These are phyloP conservation scores for Uncinocarpus reesii DNA, from an alignment of 2,329 filamentous ascomycete genomes.

Conservation along the genomic window DNA sequence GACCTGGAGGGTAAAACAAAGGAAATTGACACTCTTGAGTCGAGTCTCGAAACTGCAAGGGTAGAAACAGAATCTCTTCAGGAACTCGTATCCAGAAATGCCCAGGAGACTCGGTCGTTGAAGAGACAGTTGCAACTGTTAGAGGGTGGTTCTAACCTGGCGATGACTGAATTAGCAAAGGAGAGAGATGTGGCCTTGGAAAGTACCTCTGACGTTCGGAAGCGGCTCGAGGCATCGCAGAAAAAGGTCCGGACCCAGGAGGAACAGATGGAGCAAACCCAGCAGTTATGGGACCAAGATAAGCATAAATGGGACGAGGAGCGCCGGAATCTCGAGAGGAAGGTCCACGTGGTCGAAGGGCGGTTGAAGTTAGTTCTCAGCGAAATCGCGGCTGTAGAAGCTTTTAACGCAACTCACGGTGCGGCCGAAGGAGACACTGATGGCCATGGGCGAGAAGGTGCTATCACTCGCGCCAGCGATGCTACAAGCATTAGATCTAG, in stretches of 20 bases:
- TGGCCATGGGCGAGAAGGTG: slow-evolving; percentile 15
- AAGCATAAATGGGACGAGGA: slow-evolving; percentile 78
- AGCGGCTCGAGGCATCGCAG: slow-evolving; percentile 64
- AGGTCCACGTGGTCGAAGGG: slow-evolving; percentile 79
- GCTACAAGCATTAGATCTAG: slow-evolving; percentile 62
- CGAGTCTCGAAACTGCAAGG: slow-evolving; percentile 57
- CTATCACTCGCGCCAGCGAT: slow-evolving; percentile 50
- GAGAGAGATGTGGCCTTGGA: slow-evolving; percentile 80
- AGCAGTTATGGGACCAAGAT: slow-evolving; percentile 73
- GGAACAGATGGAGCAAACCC: slow-evolving; percentile 67
- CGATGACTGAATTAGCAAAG: slow-evolving; percentile 67
- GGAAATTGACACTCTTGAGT: slow-evolving; percentile 76
- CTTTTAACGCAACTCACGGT: slow-evolving; percentile 19
- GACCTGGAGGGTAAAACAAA: slow-evolving; percentile 85
- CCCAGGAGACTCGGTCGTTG: slow-evolving; percentile 67
- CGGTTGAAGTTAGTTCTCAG: slow-evolving; percentile 74
- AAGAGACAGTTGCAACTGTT: slow-evolving; percentile 78
- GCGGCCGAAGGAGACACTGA: not conserved
- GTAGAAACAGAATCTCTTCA: slow-evolving; percentile 65
- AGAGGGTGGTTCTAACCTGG: slow-evolving; percentile 79
- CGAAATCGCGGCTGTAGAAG: slow-evolving; percentile 52
- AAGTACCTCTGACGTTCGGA: slow-evolving; percentile 58
- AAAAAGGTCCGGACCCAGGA: slow-evolving; percentile 70
- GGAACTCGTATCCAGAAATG: slow-evolving; percentile 49
- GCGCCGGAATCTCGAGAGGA: slow-evolving; percentile 69